These are phyloP conservation scores for Aspergillus conjunctus DNA, from an alignment of 495 filamentous ascomycete species.

Conservation along the genomic window DNA sequence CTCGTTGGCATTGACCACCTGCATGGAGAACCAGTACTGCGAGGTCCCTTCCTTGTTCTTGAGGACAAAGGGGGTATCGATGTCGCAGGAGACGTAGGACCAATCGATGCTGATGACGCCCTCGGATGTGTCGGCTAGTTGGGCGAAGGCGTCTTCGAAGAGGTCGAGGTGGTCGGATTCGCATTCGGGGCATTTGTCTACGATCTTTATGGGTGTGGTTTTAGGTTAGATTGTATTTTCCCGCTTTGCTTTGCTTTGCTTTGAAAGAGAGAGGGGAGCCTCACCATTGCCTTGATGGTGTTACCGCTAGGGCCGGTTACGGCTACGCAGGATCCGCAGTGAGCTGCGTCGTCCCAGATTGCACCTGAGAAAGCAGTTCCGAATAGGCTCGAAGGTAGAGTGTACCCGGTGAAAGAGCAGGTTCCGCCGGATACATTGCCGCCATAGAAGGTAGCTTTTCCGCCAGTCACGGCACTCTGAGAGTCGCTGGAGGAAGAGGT, in stretches of 20 bases:
- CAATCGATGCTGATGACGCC: conserved; percentile 60
- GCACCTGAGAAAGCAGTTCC: conserved; percentile 57
- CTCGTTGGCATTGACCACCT: conserved; percentile 59
- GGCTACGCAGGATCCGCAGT: conserved; percentile 60
- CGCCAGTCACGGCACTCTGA: conserved; percentile 24
- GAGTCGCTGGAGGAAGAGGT: conserved; percentile 18
- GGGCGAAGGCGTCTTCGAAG: conserved; percentile 57
- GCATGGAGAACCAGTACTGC: conserved; percentile 59
- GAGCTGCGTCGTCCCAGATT: conserved; percentile 51
- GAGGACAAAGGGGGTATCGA: conserved; percentile 52
- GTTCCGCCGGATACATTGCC: conserved; percentile 59
- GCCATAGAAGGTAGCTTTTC: conserved; percentile 56
- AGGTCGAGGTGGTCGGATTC: conserved; percentile 59
- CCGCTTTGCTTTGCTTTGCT: neutral
- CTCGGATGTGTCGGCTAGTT: conserved; percentile 44
- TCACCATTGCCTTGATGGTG: conserved; percentile 64
- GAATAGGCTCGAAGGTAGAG: conserved; percentile 53
- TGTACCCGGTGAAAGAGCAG: conserved; percentile 62
- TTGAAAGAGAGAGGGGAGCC: conserved; percentile 13
- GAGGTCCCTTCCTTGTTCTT: conserved; percentile 60
- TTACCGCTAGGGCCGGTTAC: conserved; percentile 58
- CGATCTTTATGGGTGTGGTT: conserved; percentile 43
- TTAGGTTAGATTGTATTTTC: neutral
- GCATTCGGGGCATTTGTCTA: conserved; percentile 63
- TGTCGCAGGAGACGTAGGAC: conserved; percentile 53